Conservation (phyloP, 1,284 basidiomycete genomes). For the Papiliotrema laurentii region DNA sequence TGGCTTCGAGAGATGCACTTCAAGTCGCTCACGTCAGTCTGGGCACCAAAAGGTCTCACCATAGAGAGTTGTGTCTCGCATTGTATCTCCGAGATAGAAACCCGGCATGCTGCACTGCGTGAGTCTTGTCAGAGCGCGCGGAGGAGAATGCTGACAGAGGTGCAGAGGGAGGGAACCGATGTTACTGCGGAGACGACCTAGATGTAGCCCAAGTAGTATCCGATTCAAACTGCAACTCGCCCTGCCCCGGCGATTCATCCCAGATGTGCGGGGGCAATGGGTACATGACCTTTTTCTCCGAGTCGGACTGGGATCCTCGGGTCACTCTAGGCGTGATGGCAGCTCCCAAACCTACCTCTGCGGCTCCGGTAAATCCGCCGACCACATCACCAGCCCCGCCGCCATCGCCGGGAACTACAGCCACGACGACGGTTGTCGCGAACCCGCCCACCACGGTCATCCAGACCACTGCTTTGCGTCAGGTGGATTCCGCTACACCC, state of each 20-base stretch:
- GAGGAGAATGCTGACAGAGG: no score
- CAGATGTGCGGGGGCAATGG: constrained; percentile 10
- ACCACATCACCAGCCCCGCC: no score
- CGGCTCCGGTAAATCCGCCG: background rate
- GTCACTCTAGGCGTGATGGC: background rate
- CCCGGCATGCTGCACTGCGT: constrained; percentile 6
- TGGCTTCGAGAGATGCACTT: no score
- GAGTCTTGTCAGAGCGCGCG: no score
- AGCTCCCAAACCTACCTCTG: background rate
- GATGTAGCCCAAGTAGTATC: background rate
- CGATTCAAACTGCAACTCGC: constrained; percentile 6
- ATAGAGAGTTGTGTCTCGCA: background rate
- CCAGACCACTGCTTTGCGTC: background rate
- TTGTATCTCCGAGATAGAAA: background rate
- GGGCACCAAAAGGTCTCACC: background rate
- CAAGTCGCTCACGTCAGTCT: background rate
- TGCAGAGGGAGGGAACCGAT: constrained; percentile 8
- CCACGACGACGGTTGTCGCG: no score
- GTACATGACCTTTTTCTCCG: constrained; percentile 8
- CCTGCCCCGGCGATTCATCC: constrained; percentile 3
- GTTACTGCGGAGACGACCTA: constrained; percentile 8
- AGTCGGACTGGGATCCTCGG: background rate
- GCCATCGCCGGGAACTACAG: no score
- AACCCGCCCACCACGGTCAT: no score
- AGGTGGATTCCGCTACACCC: no score